Evolutionary conservation across 1,139 yeast species (phyloP).

Genomic region (Debaryomycetaceae sp.): DNA sequence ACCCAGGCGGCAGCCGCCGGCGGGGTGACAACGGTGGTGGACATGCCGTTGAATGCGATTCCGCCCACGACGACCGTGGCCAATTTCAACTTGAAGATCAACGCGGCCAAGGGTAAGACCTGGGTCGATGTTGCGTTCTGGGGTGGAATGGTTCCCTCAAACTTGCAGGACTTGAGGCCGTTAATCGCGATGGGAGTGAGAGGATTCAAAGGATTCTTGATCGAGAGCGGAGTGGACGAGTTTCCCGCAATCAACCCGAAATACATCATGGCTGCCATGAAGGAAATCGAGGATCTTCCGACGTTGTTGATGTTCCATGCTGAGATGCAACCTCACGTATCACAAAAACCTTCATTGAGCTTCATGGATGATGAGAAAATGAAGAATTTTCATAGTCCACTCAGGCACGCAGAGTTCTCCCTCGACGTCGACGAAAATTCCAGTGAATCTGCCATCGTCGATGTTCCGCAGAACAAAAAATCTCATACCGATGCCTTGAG

Average conservation of each 20-base stretch:
- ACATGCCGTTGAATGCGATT: constrained; percentile 93
- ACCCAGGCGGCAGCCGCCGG: constrained; percentile 92
- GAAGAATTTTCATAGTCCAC: neutral
- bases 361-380: neutral
- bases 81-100: constrained; percentile 68
- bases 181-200: constrained; percentile 81
- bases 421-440: constrained; percentile 16
- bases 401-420: constrained; percentile 17
- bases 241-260: constrained; percentile 73
- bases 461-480: constrained; percentile 15
- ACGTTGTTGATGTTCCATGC: constrained; percentile 92
- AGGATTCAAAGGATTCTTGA: constrained; percentile 88
- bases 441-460: constrained; percentile 19
- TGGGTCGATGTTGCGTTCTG: constrained; percentile 96
- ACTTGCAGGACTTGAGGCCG: constrained; percentile 65
- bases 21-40: constrained; percentile 93
- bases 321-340: constrained; percentile 60
- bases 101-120: constrained; percentile 75
- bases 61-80: constrained; percentile 89
- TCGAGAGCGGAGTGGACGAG: constrained; percentile 91
- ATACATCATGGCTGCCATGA: constrained; percentile 66
- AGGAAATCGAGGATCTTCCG: constrained; percentile 52
- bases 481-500: constrained; percentile 3
- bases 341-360: neutral
- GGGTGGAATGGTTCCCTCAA: constrained; percentile 90